Base-by-base conservation (phyloP, 1,139 yeast genomes). In the Dujonia santamariae region DNA sequence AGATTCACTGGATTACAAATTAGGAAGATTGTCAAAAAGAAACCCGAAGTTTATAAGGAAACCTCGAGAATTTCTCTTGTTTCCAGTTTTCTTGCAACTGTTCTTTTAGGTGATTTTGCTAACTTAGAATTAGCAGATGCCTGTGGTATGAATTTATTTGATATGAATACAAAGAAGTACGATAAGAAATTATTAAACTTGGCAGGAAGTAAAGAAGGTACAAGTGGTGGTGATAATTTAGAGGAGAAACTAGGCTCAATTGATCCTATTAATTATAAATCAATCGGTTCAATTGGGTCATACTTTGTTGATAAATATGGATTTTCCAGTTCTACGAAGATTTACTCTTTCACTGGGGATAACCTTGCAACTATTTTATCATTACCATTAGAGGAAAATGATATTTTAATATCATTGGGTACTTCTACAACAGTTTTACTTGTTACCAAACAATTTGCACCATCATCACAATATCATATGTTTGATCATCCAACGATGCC, bases 1-100 rank as follows among this genome's bases (percentile, higher is more conserved):
- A 67, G 97, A 41, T 88, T 88, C 53, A 87, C 96, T 0, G 97
- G 96, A 0, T 78, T 92, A 16, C 97, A 88, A 60, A 86, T 88
- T 35, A 66, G 92, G 45, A 85, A 85, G 50, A 61, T 88, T 35
- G 79, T 83, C 2, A 74, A 72, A n/a, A 63, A 50, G 7, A 51
- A 70, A 35, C 77, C 79, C 0, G 66, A 67, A n/a, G 57, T 63
- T 13, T 87, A 84, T 56, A 53, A 56, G 3, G 51, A 67, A 2
- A 85, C 96, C 1, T 53, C 56, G 18, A 62, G 84, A 37, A 84
- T 88, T 31, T 75, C 90, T 0, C 62, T 88, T 35, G 90, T 87
- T 2, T 85, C 96, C 1, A 80, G 85, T 37, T 88, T 88, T 51
- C 63, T 87, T 25, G 80, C 94, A 8, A 75, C 87, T 28, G 63